Base-by-base conservation (phyloP, 2,329 filamentous ascomycete species). In the Nothophaeocryptopus gaeumannii region DNA sequence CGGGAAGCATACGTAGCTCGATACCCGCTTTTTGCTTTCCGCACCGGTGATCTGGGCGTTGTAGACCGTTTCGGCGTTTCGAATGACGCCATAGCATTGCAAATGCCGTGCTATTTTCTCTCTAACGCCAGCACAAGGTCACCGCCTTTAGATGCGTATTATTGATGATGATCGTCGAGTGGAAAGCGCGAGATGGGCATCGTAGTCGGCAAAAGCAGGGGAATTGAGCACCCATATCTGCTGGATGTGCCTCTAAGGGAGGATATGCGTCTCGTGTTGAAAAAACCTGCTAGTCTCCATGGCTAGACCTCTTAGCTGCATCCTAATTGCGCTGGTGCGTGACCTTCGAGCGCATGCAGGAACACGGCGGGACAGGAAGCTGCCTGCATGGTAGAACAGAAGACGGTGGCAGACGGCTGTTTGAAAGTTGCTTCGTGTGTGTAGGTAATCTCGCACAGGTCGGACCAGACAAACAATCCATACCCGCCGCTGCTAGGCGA, bases 291-390 rank as follows among this genome's bases (percentile, higher is more conserved):
- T 41, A 41, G 39, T 41, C 15, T 8, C 39, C 15, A 30, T 32
- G 29, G 9, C 39, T 31, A 15, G 29, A 20, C 37, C 31, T 43
- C n/a, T 11, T 34, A 32, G 30, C 39, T 41, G 39, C 39, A 41
- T n/a, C n/a, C n/a, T n/a, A n/a, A n/a, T 43, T 20, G 34, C 30
- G 40, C 30, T 43, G n/a, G 30, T 32, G 30, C 32, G 34, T 43
- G 30, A 14, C 30, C 34, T 20, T 9, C 12, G n/a, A 20, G 15
- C 20, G 40, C 40, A 43, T 43, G 40, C 40, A 43, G 40, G 40
- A 43, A 43, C 40, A 43, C n/a, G 20, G 30, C 37, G 15, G 29
- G 14, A 43, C 40, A 14, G 40, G 13, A 5, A 15, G 20, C 20
- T 26, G 20, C 20, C 20, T 26, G 3, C 4, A 26, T 26, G 20